These are phyloP conservation scores for Camptophora hylomeconis DNA, from an alignment of 2,329 filamentous ascomycete species.

Conservation along the genomic window DNA sequence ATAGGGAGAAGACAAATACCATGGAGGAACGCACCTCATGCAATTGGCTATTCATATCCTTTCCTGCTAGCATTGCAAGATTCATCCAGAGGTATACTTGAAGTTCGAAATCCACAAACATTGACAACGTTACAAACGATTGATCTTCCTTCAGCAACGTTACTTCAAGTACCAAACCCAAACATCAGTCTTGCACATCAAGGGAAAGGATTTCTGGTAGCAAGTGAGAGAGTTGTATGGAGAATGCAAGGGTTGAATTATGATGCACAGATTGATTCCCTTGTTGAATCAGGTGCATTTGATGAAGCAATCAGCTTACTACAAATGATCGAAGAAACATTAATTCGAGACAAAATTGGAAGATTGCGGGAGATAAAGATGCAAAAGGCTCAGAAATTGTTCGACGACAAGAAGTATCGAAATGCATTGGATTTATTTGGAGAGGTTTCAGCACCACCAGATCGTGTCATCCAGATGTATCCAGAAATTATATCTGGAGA, in stretches of 20 bases:
- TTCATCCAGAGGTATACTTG: slow-evolving; percentile 68
- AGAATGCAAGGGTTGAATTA: slow-evolving; percentile 91
- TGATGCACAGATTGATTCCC: slow-evolving; percentile 71
- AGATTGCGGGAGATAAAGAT: slow-evolving; percentile 79
- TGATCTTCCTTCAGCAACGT: slow-evolving; percentile 63
- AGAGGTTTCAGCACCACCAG: slow-evolving; percentile 77
- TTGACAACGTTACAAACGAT: slow-evolving; percentile 81
- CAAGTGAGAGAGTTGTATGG: slow-evolving; percentile 85
- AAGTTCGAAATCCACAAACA: slow-evolving; percentile 86
- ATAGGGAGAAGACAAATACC: slow-evolving; percentile 79
- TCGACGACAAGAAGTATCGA: slow-evolving; percentile 68
- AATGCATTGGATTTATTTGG: slow-evolving; percentile 84
- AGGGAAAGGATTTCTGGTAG: slow-evolving; percentile 88
- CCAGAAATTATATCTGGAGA: slow-evolving; percentile 74
- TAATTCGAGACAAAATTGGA: slow-evolving; percentile 69
- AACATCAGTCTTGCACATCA: slow-evolving; percentile 91
- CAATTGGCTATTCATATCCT: slow-evolving; percentile 90
- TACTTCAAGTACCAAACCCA: slow-evolving; percentile 82
- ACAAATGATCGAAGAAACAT: slow-evolving; percentile 79
- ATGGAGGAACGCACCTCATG: slow-evolving; percentile 78
- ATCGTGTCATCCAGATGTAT: slow-evolving; percentile 74
- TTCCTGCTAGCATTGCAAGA: slow-evolving; percentile 82
- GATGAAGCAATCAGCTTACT: slow-evolving; percentile 90
- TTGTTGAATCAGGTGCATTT: slow-evolving; percentile 59
- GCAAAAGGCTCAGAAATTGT: slow-evolving; percentile 75